A percentile compares a stretch with the other conserved stretches of the same genome.
Evolutionary conservation across 805 yeast species (phyloP).

Genomic region (Saccharomycopsis fodiens): DNA sequence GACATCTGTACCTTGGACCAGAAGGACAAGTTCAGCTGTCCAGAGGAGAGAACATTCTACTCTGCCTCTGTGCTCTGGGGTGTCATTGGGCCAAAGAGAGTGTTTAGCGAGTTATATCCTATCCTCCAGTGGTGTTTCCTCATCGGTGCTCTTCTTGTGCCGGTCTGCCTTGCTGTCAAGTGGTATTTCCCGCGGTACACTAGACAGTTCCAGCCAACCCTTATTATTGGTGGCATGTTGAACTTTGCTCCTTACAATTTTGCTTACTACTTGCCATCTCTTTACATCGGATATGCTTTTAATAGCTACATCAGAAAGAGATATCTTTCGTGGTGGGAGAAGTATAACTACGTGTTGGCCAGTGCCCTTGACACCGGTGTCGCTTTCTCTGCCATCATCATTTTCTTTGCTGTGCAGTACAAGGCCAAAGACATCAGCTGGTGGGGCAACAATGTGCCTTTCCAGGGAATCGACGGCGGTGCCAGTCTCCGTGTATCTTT

Average conservation of each 20-base stretch:
- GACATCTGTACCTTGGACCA: constrained; percentile 39
- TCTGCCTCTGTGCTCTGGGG: no score
- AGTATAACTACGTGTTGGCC: no score
- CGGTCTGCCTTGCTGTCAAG: constrained; percentile 42
- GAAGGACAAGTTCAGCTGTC: constrained; percentile 40
- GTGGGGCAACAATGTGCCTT: constrained; percentile 34
- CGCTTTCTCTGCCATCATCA: constrained; percentile 45
- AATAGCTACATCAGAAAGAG: constrained; percentile 37
- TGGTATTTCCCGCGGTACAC: constrained; percentile 53
- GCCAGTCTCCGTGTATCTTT: constrained; percentile 24
- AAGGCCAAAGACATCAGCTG: no score
- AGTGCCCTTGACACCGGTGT: constrained; percentile 48
- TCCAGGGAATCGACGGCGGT: constrained; percentile 33
- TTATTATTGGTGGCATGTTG: neutral
- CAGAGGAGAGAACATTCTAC: no score
- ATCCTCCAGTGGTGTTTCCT: constrained; percentile 45
- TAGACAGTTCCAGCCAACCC: no score
- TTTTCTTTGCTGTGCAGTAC: no score
- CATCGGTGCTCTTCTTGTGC: constrained; percentile 49
- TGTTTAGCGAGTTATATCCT: constrained; percentile 38
- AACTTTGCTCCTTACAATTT: no score
- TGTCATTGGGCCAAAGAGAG: constrained; percentile 49
- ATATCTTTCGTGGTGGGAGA: constrained; percentile 50
- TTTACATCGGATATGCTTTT: constrained; percentile 32
- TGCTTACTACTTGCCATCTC: no score